Evolutionary conservation across 1,284 basidiomycete species (phyloP).

Genomic region (Sparassis latifolia): DNA sequence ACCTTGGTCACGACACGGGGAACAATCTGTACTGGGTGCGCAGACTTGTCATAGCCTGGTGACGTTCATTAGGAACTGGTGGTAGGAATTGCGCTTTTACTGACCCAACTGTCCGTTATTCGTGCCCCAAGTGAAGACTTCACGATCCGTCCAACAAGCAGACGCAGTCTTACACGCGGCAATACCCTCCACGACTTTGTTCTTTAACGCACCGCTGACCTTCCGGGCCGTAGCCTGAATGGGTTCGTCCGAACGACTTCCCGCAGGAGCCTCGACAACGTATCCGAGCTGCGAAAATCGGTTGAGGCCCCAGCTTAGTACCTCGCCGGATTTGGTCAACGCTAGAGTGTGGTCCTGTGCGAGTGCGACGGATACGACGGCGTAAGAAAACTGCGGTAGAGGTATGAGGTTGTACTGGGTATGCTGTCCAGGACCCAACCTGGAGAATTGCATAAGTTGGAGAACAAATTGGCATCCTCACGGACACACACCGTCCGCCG

Average conservation of each 20-base stretch:
- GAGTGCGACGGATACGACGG: slow-evolving; percentile 56
- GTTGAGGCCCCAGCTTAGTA: slow-evolving; percentile 90
- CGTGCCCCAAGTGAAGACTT: slow-evolving; percentile 95
- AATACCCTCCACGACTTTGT: slow-evolving; percentile 75
- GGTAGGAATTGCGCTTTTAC: not conserved
- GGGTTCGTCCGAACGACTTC: slow-evolving; percentile 24
- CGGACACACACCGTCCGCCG: slow-evolving; percentile 56
- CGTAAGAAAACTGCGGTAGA: slow-evolving; percentile 53
- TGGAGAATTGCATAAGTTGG: not conserved
- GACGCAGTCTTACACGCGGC: slow-evolving; percentile 87
- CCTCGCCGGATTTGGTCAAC: slow-evolving; percentile 74
- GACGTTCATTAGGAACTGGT: not conserved
- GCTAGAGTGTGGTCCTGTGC: slow-evolving; percentile 94
- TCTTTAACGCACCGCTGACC: slow-evolving; percentile 75
- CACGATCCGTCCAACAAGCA: slow-evolving; percentile 82
- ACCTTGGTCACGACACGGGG: slow-evolving; percentile 85
- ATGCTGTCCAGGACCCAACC: slow-evolving; percentile 68
- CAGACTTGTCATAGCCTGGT: slow-evolving; percentile 66
- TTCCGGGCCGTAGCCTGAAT: slow-evolving; percentile 77
- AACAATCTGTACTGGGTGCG: slow-evolving; percentile 73
- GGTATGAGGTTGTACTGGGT: slow-evolving; percentile 72
- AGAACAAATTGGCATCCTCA: not conserved
- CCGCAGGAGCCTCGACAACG: slow-evolving; percentile 53
- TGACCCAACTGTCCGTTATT: slow-evolving; percentile 89
- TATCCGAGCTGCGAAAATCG: slow-evolving; percentile 89